Conservation (phyloP, 1,284 basidiomycete genomes). For the Ustilago cynodontis region DNA sequence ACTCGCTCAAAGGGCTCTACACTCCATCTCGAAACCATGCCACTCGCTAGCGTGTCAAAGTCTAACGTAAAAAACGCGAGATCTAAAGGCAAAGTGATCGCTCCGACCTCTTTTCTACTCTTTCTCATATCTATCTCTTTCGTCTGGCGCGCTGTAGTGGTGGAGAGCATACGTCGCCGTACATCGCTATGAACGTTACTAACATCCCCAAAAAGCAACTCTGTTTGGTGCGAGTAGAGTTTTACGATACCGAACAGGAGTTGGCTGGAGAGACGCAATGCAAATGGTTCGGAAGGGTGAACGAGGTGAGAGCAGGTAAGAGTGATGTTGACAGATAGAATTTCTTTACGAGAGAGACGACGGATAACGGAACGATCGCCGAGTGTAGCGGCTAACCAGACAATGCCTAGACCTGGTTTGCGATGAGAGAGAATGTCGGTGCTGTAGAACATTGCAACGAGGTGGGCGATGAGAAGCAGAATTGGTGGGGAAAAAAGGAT, state of each 20-base stretch:
- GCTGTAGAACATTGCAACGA: constrained; percentile 55
- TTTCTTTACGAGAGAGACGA: constrained; percentile 49
- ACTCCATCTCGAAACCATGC: constrained; percentile 21
- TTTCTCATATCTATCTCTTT: constrained; percentile 44
- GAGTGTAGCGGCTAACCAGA: constrained; percentile 64
- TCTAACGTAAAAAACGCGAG: constrained; percentile 46
- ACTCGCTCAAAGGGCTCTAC: constrained; percentile 13
- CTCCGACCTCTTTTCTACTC: constrained; percentile 14
- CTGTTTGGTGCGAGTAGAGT: constrained; percentile 50
- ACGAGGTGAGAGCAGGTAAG: constrained; percentile 44
- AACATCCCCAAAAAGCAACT: constrained; percentile 44
- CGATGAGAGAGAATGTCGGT: constrained; percentile 53
- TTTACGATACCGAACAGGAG: constrained; percentile 59
- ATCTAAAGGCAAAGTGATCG: constrained; percentile 45
- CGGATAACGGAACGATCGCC: constrained; percentile 44
- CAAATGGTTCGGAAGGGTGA: constrained; percentile 51
- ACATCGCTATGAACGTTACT: constrained; percentile 33
- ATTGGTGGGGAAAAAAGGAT: constrained; percentile 1
- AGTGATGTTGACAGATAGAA: constrained; percentile 43
- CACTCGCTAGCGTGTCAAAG: constrained; percentile 20
- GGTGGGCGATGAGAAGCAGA: not conserved
- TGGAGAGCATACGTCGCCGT: constrained; percentile 18
- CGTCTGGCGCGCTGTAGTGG: not conserved
- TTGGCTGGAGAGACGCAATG: constrained; percentile 56
- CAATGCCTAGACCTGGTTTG: constrained; percentile 54